A percentile compares a stretch with the other conserved stretches of the same genome.
Conservation (phyloP, 169 alveolate species). For the Neospora caninum region DNA sequence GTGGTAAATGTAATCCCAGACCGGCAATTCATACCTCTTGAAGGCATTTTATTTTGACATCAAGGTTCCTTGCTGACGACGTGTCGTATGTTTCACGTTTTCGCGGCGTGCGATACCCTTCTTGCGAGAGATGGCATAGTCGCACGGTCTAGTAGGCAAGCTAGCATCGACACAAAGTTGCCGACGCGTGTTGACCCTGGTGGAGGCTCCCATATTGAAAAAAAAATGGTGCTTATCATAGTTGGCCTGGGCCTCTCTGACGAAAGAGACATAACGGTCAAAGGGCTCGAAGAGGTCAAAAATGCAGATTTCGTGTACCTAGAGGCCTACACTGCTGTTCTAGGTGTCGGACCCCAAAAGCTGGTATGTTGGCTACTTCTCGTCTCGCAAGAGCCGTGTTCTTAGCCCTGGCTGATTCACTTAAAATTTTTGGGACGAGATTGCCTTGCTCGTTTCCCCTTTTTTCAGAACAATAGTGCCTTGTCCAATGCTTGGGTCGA, state of each 20-base stretch:
- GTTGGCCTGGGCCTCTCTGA: conserved; percentile 90
- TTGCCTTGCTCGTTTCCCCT: too few relatives aligned
- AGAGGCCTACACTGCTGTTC: conserved; percentile 88
- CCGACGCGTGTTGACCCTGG: background rate
- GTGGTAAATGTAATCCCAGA: too few relatives aligned
- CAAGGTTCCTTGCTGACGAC: too few relatives aligned
- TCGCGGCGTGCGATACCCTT: too few relatives aligned
- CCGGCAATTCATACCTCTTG: too few relatives aligned
- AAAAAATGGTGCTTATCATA: conserved; percentile 75
- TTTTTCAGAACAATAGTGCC: too few relatives aligned
- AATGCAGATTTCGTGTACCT: conserved; percentile 81
- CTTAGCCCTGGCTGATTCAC: background rate
- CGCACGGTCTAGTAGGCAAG: background rate
- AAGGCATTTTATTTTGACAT: too few relatives aligned
- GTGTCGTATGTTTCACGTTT: too few relatives aligned
- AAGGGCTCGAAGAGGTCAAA: conserved; percentile 82
- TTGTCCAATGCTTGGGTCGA: too few relatives aligned
- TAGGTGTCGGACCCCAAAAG: conserved; percentile 77
- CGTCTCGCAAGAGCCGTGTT: background rate
- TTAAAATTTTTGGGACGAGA: too few relatives aligned
- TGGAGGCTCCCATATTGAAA: background rate
- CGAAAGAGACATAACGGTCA: conserved; percentile 84
- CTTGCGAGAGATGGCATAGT: too few relatives aligned
- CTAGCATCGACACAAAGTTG: background rate
- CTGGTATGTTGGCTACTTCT: conserved; percentile 68